phyloP scores from a whole-genome alignment of 2,329 filamentous ascomycete species.

The Fusarium mexicanum region DNA sequence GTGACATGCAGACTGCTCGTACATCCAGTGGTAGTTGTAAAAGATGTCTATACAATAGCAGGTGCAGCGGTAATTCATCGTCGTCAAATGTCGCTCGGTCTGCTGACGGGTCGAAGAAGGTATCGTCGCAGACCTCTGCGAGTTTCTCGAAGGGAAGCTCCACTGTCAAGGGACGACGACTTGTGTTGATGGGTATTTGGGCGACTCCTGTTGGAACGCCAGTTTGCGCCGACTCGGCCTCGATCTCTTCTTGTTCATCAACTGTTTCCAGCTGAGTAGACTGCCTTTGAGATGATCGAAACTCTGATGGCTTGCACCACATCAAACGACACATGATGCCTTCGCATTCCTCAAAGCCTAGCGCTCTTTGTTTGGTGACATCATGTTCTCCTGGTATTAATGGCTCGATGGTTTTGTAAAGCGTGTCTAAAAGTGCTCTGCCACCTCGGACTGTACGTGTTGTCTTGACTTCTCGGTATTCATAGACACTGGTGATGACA shows the following conservation, averaged over 20 bases:
- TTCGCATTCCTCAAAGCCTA: conserved; percentile 83
- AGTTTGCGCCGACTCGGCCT: conserved; percentile 44
- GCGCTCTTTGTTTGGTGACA: conserved; percentile 48
- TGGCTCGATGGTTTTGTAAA: conserved; percentile 68
- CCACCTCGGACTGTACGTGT: conserved; percentile 78
- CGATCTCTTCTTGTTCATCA: conserved; percentile 66
- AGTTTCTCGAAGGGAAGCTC: conserved; percentile 75
- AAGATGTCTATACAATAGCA: conserved; percentile 80
- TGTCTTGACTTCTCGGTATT: conserved; percentile 83
- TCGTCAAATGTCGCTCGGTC: conserved; percentile 76
- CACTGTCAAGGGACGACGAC: conserved; percentile 62
- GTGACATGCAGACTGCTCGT: conserved; percentile 85
- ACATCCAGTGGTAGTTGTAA: conserved; percentile 83
- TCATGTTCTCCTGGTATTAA: conserved; percentile 45
- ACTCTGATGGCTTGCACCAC: conserved; percentile 70
- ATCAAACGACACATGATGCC: conserved; percentile 78
- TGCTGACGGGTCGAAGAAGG: conserved; percentile 72
- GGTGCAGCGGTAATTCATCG: conserved; percentile 81
- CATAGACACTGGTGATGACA: conserved; percentile 84
- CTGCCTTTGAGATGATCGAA: conserved; percentile 48
- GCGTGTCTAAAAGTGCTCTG: conserved; percentile 74
- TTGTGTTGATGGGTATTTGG: conserved; percentile 58
- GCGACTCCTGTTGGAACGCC: conserved; percentile 43
- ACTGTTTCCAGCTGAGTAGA: conserved; percentile 58
- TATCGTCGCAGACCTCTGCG: conserved; percentile 77